A percentile compares a stretch with the other conserved stretches of the same genome.
Evolutionary conservation across 2,329 filamentous ascomycete genomes (phyloP).

Genomic region (Claviceps sp.): DNA sequence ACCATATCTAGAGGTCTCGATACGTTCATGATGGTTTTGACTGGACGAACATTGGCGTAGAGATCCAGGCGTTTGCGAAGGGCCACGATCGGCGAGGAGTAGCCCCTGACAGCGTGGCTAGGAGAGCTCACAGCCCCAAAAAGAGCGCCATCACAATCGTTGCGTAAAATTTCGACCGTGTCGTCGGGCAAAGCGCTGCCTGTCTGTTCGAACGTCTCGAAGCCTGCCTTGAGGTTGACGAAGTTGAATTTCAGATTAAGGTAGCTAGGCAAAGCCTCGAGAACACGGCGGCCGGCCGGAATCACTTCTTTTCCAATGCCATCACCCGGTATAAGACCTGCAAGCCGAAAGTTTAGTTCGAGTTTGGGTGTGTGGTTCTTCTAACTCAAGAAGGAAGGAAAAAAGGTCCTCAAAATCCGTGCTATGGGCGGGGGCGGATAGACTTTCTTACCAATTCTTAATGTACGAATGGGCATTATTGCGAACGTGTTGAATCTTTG

Average conservation of each 20-base stretch:
- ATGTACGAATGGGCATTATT: conserved; percentile 28
- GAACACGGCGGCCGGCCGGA: conserved; percentile 77
- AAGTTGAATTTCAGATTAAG: conserved; percentile 89
- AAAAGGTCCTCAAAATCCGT: neutral
- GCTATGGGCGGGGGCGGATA: neutral
- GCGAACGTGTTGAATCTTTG: neutral
- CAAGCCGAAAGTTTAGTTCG: neutral
- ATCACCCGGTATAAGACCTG: conserved; percentile 93
- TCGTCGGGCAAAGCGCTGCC: conserved; percentile 79
- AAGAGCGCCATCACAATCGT: conserved; percentile 87
- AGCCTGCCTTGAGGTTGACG: conserved; percentile 83
- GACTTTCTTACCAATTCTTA: conserved; percentile 23
- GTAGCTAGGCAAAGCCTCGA: conserved; percentile 88
- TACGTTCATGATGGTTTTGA: conserved; percentile 65
- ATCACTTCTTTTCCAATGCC: conserved; percentile 98
- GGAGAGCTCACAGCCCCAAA: conserved; percentile 95
- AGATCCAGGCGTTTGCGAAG: conserved; percentile 90
- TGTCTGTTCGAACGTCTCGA: conserved; percentile 82
- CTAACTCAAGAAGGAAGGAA: too few species aligned
- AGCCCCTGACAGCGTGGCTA: conserved; percentile 78
- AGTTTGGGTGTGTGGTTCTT: neutral
- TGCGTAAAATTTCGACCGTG: conserved; percentile 78
- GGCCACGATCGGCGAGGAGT: conserved; percentile 92
- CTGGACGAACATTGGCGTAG: conserved; percentile 93
- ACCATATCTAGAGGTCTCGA: conserved; percentile 77